Percentiles rank a stretch among this genome's conserved stretches.
Conservation (phyloP, 176 grass and related monocot species). For the Oryza nivara region DNA sequence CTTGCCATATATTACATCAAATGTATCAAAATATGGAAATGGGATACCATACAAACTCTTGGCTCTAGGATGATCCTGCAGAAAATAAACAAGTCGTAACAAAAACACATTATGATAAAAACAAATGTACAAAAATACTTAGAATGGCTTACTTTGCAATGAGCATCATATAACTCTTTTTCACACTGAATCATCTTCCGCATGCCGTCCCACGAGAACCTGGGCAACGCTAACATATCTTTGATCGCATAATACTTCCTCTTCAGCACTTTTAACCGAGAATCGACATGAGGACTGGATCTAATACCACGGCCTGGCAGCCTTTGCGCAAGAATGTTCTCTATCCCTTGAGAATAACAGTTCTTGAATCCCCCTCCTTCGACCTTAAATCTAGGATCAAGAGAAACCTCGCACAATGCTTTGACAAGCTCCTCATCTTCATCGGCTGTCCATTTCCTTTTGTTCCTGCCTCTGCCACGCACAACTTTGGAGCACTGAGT, state of each 20-base stretch:
- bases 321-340: constrained; percentile 43
- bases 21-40: constrained; percentile 49
- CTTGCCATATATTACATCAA: constrained; percentile 53
- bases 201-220: constrained; percentile 44
- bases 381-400: constrained; percentile 49
- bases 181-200: constrained; percentile 44
- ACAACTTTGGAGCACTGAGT: constrained; percentile 2
- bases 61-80: constrained; percentile 57
- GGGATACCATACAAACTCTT: constrained; percentile 43
- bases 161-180: constrained; percentile 33
- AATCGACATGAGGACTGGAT: constrained; percentile 51
- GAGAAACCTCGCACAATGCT: constrained; percentile 48
- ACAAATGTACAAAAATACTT: not conserved
- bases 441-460: constrained; percentile 51
- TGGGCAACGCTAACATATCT: constrained; percentile 38
- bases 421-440: constrained; percentile 53
- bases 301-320: constrained; percentile 46
- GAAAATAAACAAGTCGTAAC: constrained; percentile 26
- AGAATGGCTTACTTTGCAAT: constrained; percentile 33
- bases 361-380: constrained; percentile 60
- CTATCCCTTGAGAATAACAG: constrained; percentile 50
- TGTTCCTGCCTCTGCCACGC: constrained; percentile 52
- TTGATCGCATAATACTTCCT: constrained; percentile 51
- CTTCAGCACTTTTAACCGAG: constrained; percentile 50
- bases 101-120: not conserved